Conservation (phyloP, 163 green algal species). For the Scenedesmus sp. region DNA sequence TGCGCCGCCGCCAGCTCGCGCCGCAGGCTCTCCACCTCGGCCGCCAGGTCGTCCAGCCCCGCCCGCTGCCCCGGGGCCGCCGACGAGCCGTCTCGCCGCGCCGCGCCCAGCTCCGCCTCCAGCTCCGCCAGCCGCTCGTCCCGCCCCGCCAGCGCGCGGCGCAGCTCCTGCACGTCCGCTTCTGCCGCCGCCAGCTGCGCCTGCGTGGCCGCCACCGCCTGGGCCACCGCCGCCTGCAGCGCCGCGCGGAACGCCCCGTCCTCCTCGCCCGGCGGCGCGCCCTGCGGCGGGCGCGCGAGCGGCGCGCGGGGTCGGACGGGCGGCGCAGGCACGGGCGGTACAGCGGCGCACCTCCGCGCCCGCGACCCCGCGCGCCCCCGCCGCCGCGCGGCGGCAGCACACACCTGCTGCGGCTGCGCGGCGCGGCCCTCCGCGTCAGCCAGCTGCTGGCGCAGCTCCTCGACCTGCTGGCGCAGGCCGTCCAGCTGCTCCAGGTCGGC, state of each 20-base stretch:
- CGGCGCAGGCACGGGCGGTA: not conserved
- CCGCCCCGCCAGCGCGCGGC: constrained; percentile 23
- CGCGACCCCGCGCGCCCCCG: too few relatives aligned
- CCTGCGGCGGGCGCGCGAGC: not conserved
- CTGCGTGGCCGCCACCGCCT: constrained; percentile 30
- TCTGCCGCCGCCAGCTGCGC: constrained; percentile 28
- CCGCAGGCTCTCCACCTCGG: constrained; percentile 5
- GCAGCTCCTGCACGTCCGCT: constrained; percentile 34
- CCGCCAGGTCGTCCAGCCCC: not conserved
- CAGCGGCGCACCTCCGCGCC: too few relatives aligned
- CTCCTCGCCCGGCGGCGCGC: not conserved
- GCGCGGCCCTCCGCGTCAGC: not conserved
- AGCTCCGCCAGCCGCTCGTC: constrained; percentile 19
- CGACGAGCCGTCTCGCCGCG: not conserved
- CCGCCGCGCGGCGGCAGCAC: too few relatives aligned
- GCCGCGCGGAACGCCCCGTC: not conserved
- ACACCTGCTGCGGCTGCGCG: too few relatives aligned
- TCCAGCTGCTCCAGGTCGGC: constrained; percentile 29
- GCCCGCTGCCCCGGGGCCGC: not conserved
- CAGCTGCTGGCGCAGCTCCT: not conserved
- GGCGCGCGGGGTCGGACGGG: not conserved
- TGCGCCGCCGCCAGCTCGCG: constrained; percentile 17
- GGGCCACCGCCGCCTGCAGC: constrained; percentile 24
- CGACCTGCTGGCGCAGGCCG: not conserved
- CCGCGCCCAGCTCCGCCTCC: constrained; percentile 14